These are phyloP conservation scores for Chalciporus sphaerocephalus DNA, from an alignment of 768 basidiomycete species.

Conservation along the genomic window DNA sequence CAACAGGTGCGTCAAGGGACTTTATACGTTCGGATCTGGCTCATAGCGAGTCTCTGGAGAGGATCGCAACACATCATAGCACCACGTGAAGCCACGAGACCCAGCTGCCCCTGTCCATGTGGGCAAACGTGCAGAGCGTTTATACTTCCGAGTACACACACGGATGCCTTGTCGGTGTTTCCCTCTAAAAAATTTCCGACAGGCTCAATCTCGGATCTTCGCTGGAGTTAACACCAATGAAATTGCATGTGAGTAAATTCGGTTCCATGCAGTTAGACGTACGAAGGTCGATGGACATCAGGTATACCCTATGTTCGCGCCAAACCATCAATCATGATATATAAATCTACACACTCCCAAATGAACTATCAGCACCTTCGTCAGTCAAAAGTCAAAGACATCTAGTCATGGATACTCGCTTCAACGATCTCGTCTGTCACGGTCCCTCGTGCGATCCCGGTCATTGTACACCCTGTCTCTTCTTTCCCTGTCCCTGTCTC, in stretches of 20 bases:
- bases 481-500: slow-evolving; percentile 20
- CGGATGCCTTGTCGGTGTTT: no score
- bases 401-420: no score
- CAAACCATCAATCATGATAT: no score
- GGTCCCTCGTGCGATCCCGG: slow-evolving; percentile 18
- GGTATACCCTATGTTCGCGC: no score
- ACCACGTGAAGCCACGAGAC: background rate
- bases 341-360: no score
- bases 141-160: background rate
- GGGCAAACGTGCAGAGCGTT: background rate
- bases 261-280: no score
- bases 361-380: no score
- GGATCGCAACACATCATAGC: background rate
- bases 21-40: background rate
- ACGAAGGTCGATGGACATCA: no score
- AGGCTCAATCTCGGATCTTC: background rate
- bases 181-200: background rate
- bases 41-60: background rate
- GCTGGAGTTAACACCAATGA: no score
- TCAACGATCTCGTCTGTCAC: slow-evolving; percentile 15
- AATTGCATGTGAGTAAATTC: no score
- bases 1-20: background rate
- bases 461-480: slow-evolving; percentile 2
- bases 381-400: no score
- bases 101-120: background rate